A percentile compares a stretch with the other conserved stretches of the same genome.
phyloP scores from a whole-genome alignment of 768 basidiomycete genomes.

The Pulveroboletus ravenelii region DNA sequence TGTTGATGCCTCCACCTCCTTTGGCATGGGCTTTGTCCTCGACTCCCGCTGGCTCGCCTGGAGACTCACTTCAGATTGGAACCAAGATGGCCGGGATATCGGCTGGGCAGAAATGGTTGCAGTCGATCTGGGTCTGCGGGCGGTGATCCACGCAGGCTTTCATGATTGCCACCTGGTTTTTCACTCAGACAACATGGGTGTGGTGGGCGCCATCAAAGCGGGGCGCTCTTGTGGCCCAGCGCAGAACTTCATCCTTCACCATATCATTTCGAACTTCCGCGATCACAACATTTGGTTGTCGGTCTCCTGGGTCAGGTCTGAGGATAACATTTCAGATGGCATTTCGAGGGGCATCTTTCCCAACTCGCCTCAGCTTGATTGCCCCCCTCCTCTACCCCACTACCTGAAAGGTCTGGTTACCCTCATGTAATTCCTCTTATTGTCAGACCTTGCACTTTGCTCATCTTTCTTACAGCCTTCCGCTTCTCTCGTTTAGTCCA shows the following conservation, averaged over 20 bases:
- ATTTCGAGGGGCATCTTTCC: constrained; percentile 36
- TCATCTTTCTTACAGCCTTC: no score
- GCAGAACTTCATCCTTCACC: constrained; percentile 2
- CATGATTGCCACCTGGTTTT: constrained; percentile 24
- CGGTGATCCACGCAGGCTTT: constrained; percentile 11
- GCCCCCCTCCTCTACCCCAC: constrained; percentile 1
- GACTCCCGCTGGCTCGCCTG: constrained; percentile 37
- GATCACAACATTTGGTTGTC: constrained; percentile 3
- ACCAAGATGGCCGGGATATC: neutral
- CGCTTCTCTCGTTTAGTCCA: no score
- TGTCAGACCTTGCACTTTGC: no score
- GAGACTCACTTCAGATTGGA: constrained; percentile 18
- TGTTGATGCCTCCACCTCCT: neutral
- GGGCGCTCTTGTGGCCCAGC: neutral
- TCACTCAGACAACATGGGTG: constrained; percentile 40
- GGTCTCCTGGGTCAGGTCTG: constrained; percentile 2
- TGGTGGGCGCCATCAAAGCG: constrained; percentile 20
- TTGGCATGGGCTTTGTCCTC: constrained; percentile 29
- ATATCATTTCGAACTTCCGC: neutral
- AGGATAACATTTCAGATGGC: constrained; percentile 34
- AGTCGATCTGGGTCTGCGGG: neutral
- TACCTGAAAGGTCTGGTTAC: neutral
- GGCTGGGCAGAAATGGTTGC: neutral
- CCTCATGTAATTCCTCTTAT: no score
- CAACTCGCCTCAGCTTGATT: neutral